These are phyloP conservation scores for Coemansia sp. DNA, from an alignment of 192 early-diverging fungal species.

Conservation along the genomic window DNA sequence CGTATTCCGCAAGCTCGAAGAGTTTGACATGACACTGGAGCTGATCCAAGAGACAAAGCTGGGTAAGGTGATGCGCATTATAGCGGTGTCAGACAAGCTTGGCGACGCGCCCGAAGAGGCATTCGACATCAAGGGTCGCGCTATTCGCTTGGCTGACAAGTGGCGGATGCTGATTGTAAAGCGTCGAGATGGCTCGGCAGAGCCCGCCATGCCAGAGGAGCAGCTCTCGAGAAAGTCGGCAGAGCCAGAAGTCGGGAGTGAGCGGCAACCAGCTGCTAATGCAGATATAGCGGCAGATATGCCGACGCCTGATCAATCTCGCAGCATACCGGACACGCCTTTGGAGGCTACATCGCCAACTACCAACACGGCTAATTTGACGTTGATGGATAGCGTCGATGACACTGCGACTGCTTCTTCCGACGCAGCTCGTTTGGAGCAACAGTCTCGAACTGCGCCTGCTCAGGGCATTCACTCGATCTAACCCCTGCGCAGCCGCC, in stretches of 20 bases:
- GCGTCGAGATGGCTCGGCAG: slow-evolving; percentile 33
- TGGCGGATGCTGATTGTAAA: slow-evolving; percentile 44
- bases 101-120: slow-evolving; percentile 33
- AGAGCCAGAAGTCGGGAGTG: background rate
- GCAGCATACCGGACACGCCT: background rate
- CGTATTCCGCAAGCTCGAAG: slow-evolving; percentile 47
- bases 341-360: background rate
- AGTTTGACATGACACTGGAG: slow-evolving; percentile 49
- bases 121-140: slow-evolving; percentile 51
- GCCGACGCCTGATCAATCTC: background rate
- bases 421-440: background rate
- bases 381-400: background rate
- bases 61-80: slow-evolving; percentile 54
- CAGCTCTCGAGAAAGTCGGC: slow-evolving; percentile 17
- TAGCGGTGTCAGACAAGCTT: slow-evolving; percentile 35
- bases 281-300: background rate
- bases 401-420: background rate
- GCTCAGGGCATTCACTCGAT: background rate
- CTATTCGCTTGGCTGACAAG: slow-evolving; percentile 41
- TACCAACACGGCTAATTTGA: background rate
- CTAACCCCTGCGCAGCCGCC: background rate
- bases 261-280: background rate
- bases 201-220: slow-evolving; percentile 33
- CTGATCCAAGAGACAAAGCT: slow-evolving; percentile 53
- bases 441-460: slow-evolving; percentile 6